A percentile compares a stretch with the other conserved stretches of the same genome.
These are phyloP conservation scores for Knufia petricola DNA, from an alignment of 2,329 filamentous ascomycete species.

Conservation along the genomic window DNA sequence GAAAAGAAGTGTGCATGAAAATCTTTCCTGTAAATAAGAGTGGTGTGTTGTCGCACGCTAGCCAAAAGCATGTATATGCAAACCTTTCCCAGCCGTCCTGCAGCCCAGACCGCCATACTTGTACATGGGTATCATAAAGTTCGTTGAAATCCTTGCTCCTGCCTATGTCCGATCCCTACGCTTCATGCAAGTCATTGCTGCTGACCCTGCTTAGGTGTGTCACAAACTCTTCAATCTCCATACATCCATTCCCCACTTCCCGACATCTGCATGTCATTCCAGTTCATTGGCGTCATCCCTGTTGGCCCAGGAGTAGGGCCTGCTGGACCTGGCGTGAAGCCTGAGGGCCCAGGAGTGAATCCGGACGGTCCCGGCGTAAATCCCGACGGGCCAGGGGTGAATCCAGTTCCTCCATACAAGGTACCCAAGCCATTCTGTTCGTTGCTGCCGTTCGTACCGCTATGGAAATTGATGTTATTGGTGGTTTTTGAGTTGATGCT, in stretches of 20 bases:
- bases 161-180: too few species aligned
- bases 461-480: not conserved
- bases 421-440: slow-evolving; percentile 5
- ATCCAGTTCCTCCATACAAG: slow-evolving; percentile 6
- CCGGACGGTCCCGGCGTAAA: slow-evolving; percentile 6
- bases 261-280: slow-evolving; percentile 15
- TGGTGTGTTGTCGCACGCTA: too few species aligned
- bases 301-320: slow-evolving; percentile 17
- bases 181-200: not conserved
- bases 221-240: not conserved
- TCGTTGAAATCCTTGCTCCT: not conserved
- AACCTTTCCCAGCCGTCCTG: not conserved
- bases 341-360: slow-evolving; percentile 11
- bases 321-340: slow-evolving; percentile 18
- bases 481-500: slow-evolving; percentile 10
- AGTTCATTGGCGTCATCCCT: slow-evolving; percentile 8
- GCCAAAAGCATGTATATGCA: too few species aligned
- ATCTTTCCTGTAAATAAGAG: too few species aligned
- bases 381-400: slow-evolving; percentile 7
- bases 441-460: not conserved
- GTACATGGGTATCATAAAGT: not conserved
- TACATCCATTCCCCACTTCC: slow-evolving; percentile 21
- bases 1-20: too few species aligned
- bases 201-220: not conserved
- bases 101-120: too few species aligned